Conservation (phyloP, 331 rosid species). For the Pyrus hybrid region DNA sequence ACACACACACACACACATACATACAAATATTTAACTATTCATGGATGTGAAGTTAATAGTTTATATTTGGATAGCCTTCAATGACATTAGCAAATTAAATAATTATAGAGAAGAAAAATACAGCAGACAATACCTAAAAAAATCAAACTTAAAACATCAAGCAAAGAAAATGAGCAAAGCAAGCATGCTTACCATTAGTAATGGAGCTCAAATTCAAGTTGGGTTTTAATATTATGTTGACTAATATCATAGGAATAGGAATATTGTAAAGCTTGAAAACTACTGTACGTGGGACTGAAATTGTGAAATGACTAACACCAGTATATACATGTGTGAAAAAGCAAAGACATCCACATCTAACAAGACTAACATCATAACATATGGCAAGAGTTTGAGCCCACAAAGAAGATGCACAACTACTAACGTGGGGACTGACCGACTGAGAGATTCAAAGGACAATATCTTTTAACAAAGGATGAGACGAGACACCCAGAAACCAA, state of each 20-base stretch:
- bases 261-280: background rate
- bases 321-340: background rate
- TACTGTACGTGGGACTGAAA: background rate
- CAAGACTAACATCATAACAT: background rate
- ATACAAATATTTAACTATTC: background rate
- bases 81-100: background rate
- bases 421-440: background rate
- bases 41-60: background rate
- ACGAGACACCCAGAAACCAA: background rate
- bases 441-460: background rate
- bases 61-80: background rate
- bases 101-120: background rate
- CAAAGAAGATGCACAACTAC: background rate
- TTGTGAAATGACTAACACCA: background rate
- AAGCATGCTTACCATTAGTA: background rate
- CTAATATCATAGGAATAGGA: background rate
- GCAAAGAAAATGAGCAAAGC: background rate
- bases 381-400: background rate
- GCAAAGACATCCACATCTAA: background rate
- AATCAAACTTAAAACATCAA: background rate
- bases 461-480: background rate
- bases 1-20: background rate
- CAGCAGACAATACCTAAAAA: background rate
- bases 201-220: background rate
- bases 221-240: background rate